A percentile compares a stretch with the other conserved stretches of the same genome.
These are phyloP conservation scores for Wickerhamiella pararugosa DNA, from an alignment of 1,139 yeast species.

Conservation along the genomic window DNA sequence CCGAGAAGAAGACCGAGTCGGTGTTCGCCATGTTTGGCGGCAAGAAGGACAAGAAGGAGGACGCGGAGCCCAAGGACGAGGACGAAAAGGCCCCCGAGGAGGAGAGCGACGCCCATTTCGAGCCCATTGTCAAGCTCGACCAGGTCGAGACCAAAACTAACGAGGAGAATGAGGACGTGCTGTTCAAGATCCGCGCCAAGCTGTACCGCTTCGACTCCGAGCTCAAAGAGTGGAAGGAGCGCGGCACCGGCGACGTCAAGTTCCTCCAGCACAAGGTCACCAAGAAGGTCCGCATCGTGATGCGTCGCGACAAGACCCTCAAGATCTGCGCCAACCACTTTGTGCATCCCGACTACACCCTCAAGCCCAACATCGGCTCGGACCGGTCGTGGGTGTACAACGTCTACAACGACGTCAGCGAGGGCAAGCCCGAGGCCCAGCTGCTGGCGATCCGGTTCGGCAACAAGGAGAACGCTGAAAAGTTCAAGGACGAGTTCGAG, in stretches of 20 bases:
- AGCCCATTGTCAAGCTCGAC: conserved; percentile 88
- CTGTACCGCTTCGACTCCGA: conserved; percentile 72
- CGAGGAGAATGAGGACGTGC: conserved; percentile 87
- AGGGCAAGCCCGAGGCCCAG: conserved; percentile 91
- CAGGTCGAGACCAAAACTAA: conserved; percentile 93
- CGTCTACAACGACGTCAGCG: conserved; percentile 88
- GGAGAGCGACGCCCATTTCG: conserved; percentile 90
- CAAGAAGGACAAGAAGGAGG: conserved; percentile 15
- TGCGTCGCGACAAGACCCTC: conserved; percentile 98
- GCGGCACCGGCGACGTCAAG: conserved; percentile 98
- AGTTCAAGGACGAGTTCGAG: conserved; percentile 85
- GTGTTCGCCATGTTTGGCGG: conserved; percentile 19
- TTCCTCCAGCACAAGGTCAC: conserved; percentile 77
- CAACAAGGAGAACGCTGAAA: conserved; percentile 91
- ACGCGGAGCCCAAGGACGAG: conserved; percentile 11
- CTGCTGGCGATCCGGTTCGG: conserved; percentile 96
- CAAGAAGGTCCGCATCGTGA: conserved; percentile 71
- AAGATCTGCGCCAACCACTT: conserved; percentile 97
- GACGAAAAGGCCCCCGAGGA: conserved; percentile 59
- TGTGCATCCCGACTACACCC: conserved; percentile 68
- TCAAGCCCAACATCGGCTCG: conserved; percentile 88
- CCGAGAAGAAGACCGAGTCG: conserved; percentile 7
- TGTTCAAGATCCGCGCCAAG: conserved; percentile 77
- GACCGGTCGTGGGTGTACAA: conserved; percentile 98
- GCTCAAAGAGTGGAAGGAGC: conserved; percentile 92